phyloP scores from a whole-genome alignment of 345 rosid species.

The Linum tenue region DNA sequence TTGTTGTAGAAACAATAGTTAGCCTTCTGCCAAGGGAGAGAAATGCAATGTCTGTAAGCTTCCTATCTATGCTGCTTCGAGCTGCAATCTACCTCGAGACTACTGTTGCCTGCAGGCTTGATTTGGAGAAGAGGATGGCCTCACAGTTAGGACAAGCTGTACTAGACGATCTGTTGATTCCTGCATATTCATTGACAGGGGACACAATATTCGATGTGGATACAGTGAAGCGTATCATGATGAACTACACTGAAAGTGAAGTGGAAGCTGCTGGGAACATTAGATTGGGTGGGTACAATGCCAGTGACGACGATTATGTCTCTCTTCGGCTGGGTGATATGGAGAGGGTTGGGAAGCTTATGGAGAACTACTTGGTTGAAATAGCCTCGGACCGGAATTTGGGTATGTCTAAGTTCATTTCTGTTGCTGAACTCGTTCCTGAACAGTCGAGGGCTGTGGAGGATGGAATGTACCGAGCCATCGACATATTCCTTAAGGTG shows the following conservation, averaged over 20 bases:
- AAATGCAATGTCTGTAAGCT: constrained; percentile 74
- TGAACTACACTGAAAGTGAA: constrained; percentile 56
- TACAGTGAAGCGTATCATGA: constrained; percentile 66
- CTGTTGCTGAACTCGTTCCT: constrained; percentile 67
- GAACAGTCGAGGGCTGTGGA: constrained; percentile 72
- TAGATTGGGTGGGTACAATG: constrained; percentile 19
- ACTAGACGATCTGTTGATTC: constrained; percentile 78
- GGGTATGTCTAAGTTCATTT: constrained; percentile 47
- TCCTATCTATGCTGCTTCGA: constrained; percentile 78
- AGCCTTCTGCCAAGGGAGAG: constrained; percentile 82
- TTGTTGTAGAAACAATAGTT: constrained; percentile 73
- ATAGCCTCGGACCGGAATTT: constrained; percentile 73
- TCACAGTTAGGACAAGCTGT: constrained; percentile 74
- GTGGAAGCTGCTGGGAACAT: constrained; percentile 27
- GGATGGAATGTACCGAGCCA: constrained; percentile 84
- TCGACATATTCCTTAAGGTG: constrained; percentile 92
- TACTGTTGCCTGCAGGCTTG: constrained; percentile 88
- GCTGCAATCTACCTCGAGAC: constrained; percentile 84
- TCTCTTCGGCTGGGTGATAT: constrained; percentile 41
- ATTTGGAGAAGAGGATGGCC: constrained; percentile 82
- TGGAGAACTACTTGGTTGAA: constrained; percentile 86
- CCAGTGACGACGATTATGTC: constrained; percentile 26
- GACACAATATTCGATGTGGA: constrained; percentile 78
- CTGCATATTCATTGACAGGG: constrained; percentile 62
- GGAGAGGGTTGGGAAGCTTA: constrained; percentile 76